A percentile compares a stretch with the other conserved stretches of the same genome.
Evolutionary conservation across 2,329 filamentous ascomycete genomes (phyloP).

Genomic region (Mycogone perniciosa): DNA sequence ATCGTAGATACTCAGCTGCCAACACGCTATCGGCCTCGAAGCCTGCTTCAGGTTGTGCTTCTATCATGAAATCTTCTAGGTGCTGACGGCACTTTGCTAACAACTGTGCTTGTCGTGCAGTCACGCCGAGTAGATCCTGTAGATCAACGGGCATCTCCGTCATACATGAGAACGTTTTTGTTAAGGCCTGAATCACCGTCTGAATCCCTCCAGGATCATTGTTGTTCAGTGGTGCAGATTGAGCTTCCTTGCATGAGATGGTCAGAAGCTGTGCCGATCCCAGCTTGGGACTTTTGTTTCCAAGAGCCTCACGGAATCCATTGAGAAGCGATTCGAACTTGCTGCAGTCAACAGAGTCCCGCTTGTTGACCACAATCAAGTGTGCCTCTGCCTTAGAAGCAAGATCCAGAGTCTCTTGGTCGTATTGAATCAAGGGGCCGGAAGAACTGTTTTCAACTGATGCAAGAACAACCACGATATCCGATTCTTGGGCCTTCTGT

Average conservation of each 20-base stretch:
- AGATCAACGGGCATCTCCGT: slow-evolving; percentile 65
- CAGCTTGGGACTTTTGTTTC: slow-evolving; percentile 18
- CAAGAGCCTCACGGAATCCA: slow-evolving; percentile 29
- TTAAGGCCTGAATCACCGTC: slow-evolving; percentile 59
- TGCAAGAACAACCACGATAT: slow-evolving; percentile 76
- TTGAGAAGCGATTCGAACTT: slow-evolving; percentile 33
- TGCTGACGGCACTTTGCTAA: slow-evolving; percentile 65
- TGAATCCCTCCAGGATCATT: slow-evolving; percentile 61
- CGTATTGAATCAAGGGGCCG: slow-evolving; percentile 41
- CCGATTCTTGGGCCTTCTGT: slow-evolving; percentile 71
- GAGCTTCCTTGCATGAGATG: slow-evolving; percentile 67
- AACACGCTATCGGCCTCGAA: slow-evolving; percentile 74
- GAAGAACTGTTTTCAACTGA: slow-evolving; percentile 54
- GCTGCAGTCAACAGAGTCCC: slow-evolving; percentile 39
- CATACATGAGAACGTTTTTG: slow-evolving; percentile 61
- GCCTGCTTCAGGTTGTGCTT: slow-evolving; percentile 38
- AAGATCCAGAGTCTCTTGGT: slow-evolving; percentile 49
- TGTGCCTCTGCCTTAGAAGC: slow-evolving; percentile 42
- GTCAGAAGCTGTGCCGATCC: slow-evolving; percentile 32
- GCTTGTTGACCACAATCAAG: slow-evolving; percentile 58
- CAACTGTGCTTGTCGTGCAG: slow-evolving; percentile 79
- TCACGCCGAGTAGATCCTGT: slow-evolving; percentile 83
- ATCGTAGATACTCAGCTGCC: slow-evolving; percentile 81
- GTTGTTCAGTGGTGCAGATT: slow-evolving; percentile 19
- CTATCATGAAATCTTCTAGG: slow-evolving; percentile 65